Percentiles rank a stretch among this genome's conserved stretches.
Conservation (phyloP, 805 yeast species). For the Kockiozyma suomiensis region DNA sequence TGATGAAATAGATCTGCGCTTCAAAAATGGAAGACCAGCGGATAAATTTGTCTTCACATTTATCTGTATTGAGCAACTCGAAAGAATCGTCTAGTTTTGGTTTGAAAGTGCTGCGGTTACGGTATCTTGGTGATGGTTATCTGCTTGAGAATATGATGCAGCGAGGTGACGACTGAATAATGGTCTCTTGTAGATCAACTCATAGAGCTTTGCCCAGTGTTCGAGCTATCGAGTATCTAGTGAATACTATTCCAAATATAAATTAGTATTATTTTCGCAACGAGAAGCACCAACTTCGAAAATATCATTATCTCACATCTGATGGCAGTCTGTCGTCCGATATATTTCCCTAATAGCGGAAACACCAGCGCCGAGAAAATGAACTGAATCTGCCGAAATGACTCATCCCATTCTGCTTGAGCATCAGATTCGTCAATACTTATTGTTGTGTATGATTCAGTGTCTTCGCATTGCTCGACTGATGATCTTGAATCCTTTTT, state of each 20-base stretch:
- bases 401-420: constrained; percentile 76
- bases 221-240: constrained; percentile 5
- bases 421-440: constrained; percentile 45
- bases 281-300: too few relatives aligned
- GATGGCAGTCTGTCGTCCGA: constrained; percentile 62
- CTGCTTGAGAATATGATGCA: too few relatives aligned
- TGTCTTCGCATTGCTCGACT: not conserved
- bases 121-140: too few relatives aligned
- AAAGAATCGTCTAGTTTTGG: too few relatives aligned
- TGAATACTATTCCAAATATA: constrained; percentile 11
- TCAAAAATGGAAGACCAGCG: too few relatives aligned
- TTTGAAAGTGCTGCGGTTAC: too few relatives aligned
- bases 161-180: not conserved
- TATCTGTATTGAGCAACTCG: too few relatives aligned
- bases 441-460: not conserved
- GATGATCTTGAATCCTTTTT: not conserved
- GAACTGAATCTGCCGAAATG: constrained; percentile 57
- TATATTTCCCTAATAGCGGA: constrained; percentile 66
- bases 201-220: not conserved
- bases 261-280: too few relatives aligned
- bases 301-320: too few relatives aligned
- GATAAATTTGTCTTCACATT: too few relatives aligned
- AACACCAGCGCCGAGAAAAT: constrained; percentile 58
- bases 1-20: too few relatives aligned
- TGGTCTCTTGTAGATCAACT: not conserved